Conservation (phyloP, 2,329 filamentous ascomycete genomes). For the Beauveria medogensis region DNA sequence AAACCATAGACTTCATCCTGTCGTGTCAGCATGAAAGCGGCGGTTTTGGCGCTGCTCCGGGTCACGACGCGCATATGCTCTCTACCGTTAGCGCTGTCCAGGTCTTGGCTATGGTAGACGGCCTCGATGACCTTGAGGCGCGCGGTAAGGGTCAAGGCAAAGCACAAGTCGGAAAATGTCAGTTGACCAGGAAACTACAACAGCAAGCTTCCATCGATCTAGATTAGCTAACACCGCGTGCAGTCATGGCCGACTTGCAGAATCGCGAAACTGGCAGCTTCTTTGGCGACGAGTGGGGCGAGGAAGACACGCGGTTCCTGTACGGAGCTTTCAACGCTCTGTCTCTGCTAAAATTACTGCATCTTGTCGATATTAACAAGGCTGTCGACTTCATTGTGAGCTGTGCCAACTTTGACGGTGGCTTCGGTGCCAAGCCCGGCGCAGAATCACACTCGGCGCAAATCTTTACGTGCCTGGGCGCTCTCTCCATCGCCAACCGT, state of each 20-base stretch:
- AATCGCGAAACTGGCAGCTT: slow-evolving; percentile 78
- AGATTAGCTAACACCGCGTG: slow-evolving; percentile 16
- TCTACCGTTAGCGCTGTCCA: slow-evolving; percentile 95
- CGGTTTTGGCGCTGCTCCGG: slow-evolving; percentile 88
- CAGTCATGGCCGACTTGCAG: slow-evolving; percentile 75
- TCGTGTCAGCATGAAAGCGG: slow-evolving; percentile 86
- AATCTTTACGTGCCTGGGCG: slow-evolving; percentile 88
- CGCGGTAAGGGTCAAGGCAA: slow-evolving; percentile 54
- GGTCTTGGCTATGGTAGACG: slow-evolving; percentile 80
- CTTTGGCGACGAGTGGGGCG: slow-evolving; percentile 91
- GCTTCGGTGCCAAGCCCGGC: slow-evolving; percentile 81
- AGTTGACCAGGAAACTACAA: slow-evolving; percentile 25
- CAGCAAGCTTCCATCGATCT: neutral
- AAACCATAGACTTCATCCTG: slow-evolving; percentile 86
- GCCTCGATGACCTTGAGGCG: slow-evolving; percentile 71
- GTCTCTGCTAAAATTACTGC: slow-evolving; percentile 68
- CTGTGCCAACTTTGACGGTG: slow-evolving; percentile 91
- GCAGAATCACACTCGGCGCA: slow-evolving; percentile 94
- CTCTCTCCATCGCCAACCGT: slow-evolving; percentile 72
- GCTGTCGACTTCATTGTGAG: slow-evolving; percentile 71
- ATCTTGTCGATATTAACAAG: slow-evolving; percentile 68
- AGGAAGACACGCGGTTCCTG: slow-evolving; percentile 89
- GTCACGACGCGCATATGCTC: slow-evolving; percentile 92
- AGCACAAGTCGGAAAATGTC: slow-evolving; percentile 70
- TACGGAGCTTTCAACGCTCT: slow-evolving; percentile 86